Percentiles rank a stretch among this genome's conserved stretches.
phyloP scores from a whole-genome alignment of 768 basidiomycete species.

The Kwoniella dendrophila region DNA sequence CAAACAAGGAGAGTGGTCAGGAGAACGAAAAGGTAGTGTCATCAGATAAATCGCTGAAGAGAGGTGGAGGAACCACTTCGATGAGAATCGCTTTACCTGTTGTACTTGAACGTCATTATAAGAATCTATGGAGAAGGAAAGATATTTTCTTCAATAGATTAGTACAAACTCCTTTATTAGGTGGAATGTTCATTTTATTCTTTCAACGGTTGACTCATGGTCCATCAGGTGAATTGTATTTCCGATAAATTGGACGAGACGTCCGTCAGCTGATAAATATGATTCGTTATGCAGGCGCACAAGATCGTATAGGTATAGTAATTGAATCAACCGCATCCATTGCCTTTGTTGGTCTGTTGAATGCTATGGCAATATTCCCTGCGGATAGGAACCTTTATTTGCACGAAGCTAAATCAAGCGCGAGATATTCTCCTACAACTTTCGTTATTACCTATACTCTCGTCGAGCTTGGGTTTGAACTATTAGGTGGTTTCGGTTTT shows the following conservation, averaged over 20 bases:
- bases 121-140: conserved; percentile 58
- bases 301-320: conserved; percentile 58
- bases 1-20: conserved; percentile 2
- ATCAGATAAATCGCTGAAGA: conserved; percentile 2
- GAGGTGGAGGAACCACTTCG: conserved; percentile 49
- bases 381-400: conserved; percentile 59
- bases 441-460: conserved; percentile 57
- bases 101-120: conserved; percentile 56
- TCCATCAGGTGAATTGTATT: conserved; percentile 43
- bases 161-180: conserved; percentile 41
- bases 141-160: conserved; percentile 54
- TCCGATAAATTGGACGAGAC: neutral
- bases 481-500: conserved; percentile 52
- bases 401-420: conserved; percentile 58
- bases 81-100: conserved; percentile 57
- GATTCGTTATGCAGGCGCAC: conserved; percentile 44
- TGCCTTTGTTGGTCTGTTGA: conserved; percentile 57
- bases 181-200: conserved; percentile 55
- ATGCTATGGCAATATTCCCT: conserved; percentile 59
- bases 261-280: neutral
- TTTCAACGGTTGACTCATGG: conserved; percentile 56
- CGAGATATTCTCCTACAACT: conserved; percentile 57
- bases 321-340: conserved; percentile 52
- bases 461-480: conserved; percentile 55
- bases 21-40: conserved; percentile 29